Base-by-base conservation (phyloP, 2,329 filamentous ascomycete genomes). In the Epichloe uncinata region DNA sequence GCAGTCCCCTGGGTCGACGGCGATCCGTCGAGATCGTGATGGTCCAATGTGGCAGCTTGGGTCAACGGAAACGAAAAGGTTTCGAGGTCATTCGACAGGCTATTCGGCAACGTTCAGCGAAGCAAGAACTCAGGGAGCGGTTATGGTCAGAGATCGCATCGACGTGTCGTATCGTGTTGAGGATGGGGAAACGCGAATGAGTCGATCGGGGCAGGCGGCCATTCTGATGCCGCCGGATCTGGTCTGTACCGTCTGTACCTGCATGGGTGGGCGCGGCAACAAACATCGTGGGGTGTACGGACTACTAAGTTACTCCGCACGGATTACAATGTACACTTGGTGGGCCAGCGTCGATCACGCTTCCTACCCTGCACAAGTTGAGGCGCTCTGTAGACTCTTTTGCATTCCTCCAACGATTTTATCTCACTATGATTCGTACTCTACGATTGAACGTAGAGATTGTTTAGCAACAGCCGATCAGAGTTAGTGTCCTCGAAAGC, bases 21-120 rank as follows among this genome's bases (percentile, higher is more conserved):
- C 44, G 42, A 48, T 48, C 48, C 51, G 45, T 45, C 51, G 52
- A 46, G 48, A 48, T 53, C 38, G 47, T 52, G 48, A 42, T 44
- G 41, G 51, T 56, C 55, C 55, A 51, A 51, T 44, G 48, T 42
- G 45, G 38, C 50, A 47, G 47, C 43, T 50, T 50, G 30, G 43
- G 22, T 38, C 45, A 15, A 18, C 45, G n/a, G 35, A 15, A 30
- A 13, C 20, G 20, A 22, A 15, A 40, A 20, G 15, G 5, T 13
- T 30, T 20, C n/a, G 9, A 30, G 11, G 22, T 38, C 45, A 47
- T 47, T 47, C 45, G 45, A 36, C 35, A 47, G n/a, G n/a, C 30
- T 13, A 35, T 6, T 7, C 6, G 44, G 26, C 34, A 20, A 20
- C 30, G 11, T 11, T 26, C 8, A 8, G 15, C 34, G n/a, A 46